Base-by-base conservation (phyloP, 805 yeast genomes). In the Candida maltosa region DNA sequence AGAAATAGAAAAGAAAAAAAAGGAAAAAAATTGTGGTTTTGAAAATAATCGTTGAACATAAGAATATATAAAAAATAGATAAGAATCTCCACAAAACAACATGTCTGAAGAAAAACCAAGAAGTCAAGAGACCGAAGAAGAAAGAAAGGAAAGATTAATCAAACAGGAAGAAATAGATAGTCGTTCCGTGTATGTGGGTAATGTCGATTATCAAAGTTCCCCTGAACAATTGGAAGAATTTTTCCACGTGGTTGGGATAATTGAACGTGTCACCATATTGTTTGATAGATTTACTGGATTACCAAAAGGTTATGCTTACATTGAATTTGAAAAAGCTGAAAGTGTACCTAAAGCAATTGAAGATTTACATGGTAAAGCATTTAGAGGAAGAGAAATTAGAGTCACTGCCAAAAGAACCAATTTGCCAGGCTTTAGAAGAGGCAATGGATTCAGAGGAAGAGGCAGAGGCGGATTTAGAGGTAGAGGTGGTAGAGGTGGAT, bases 231-330 rank as follows among this genome's bases (percentile, higher is more conserved):
- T 78, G 38, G 80, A 77, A 40, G 54, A 56, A 16, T 63, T 66
- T 34, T 77, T 76, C 53, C 55, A 56, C 24, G 43, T 39, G 2
- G 62, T 58, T 26, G 83, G 82, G 2, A 51, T 50, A 1, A 68
- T 77, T 32, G 70, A 69, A 41, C 54, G 80, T 42, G 69, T 78
- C 8, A 78, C 83, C 2, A 65, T 78, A 16, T 58, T 77, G 38
- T 61, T 63, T 38, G 72, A 70, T 43, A 61, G 61, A 29, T 58
- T 47, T 44, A 62, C 73, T 1, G 76, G 76, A 1, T 51, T 52
- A 14, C 73, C 77, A 6, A 73, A 69, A 42, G 86, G 85, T 2
- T 77, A 75, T 49, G 87, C 85, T 1, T 81, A 78, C 45, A 63
- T 81, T 21, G 80, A 83, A 45, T 81, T 78, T 48, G 70, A 67